Evolutionary conservation across 257 asterid genomes (phyloP), one percentile per base, ranked within the genome.

Genomic region (Thymus mandschuricus): DNA sequence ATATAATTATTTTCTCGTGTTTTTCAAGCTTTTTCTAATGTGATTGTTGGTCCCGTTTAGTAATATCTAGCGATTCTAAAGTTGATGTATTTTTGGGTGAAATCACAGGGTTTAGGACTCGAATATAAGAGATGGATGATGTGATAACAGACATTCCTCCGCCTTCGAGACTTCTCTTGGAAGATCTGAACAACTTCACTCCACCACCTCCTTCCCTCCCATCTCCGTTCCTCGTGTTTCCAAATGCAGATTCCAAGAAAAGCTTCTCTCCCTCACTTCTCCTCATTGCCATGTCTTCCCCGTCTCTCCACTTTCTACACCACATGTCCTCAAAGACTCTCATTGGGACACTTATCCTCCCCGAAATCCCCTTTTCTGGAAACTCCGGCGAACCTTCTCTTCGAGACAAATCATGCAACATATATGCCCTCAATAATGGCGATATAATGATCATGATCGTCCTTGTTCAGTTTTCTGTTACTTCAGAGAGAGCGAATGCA

Each of bases 81-180:
- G 33, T 49, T 76, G 75, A 70, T 73, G 30, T 43, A 33, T 70
- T 73, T 44, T 4, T 45, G 44, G 34, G 49, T 70, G 48, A 78
- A 71, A 51, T 58, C 73, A 69, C 87, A 83, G 85, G 87, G 59
- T 44, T 40, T 68, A 69, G 59, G 13, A 69, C 65, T 60, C 44
- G 51, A 51, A 48, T 61, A 73, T 64, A 61, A 79, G 78, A 83
- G 77, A 95, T 95, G 99, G 98, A 90, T 38, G 98, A 95, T 72
- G 92, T 92, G 69, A 85, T 92, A 76, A 95, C 99, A 11, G 98
- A 92, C 60, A 61, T 75, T 67, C 97, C 98, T 9, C 99, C 98
- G 3, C 99, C 99, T 66, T 95, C 99, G 27, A 92, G 99, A 68
- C 83, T 95, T 76, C 73, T 92, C 45, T 66, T 85, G 76, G 99